These are phyloP conservation scores for Phytopythium oedochilum DNA, from an alignment of 352 stramenopile species.

Conservation along the genomic window DNA sequence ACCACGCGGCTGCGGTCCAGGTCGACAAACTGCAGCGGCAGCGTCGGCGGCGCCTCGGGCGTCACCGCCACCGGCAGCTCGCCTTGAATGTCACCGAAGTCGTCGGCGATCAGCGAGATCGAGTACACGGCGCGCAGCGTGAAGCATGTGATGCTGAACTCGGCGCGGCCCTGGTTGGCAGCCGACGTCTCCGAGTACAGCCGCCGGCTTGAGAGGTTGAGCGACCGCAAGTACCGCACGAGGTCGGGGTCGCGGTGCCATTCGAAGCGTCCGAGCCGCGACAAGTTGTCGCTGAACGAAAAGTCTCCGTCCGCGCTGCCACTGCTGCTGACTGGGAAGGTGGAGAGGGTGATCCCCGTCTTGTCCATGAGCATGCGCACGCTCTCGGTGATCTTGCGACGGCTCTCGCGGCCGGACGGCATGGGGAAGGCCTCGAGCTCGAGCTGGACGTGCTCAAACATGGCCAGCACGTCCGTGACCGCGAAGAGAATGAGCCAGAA, in stretches of 20 bases:
- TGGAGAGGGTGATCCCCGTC: not conserved
- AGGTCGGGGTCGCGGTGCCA: slow-evolving; percentile 16
- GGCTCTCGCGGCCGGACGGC: not conserved
- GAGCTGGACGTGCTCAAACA: not conserved
- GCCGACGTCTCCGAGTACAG: slow-evolving; percentile 12
- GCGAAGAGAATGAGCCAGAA: slow-evolving; percentile 10
- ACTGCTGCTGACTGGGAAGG: not conserved
- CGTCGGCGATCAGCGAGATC: not conserved
- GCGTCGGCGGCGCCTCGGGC: slow-evolving; percentile 6
- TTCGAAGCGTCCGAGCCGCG: slow-evolving; percentile 3
- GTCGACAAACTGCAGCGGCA: slow-evolving; percentile 16
- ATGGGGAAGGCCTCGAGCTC: slow-evolving; percentile 4
- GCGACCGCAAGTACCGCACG: slow-evolving; percentile 17
- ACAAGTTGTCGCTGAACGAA: slow-evolving; percentile 2
- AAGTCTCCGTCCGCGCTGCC: not conserved
- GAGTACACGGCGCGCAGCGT: slow-evolving; percentile 6
- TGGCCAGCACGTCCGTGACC: slow-evolving; percentile 8
- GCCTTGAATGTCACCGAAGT: not conserved
- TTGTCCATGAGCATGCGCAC: slow-evolving; percentile 2
- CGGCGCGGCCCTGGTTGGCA: slow-evolving; percentile 4
- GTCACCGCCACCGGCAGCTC: not conserved
- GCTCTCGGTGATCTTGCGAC: not conserved
- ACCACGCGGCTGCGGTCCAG: slow-evolving; percentile 12
- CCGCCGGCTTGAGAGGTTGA: slow-evolving; percentile 24
- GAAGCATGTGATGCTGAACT: slow-evolving; percentile 12